Conservation (phyloP, 768 basidiomycete genomes). For the Suillus subalutaceus region DNA sequence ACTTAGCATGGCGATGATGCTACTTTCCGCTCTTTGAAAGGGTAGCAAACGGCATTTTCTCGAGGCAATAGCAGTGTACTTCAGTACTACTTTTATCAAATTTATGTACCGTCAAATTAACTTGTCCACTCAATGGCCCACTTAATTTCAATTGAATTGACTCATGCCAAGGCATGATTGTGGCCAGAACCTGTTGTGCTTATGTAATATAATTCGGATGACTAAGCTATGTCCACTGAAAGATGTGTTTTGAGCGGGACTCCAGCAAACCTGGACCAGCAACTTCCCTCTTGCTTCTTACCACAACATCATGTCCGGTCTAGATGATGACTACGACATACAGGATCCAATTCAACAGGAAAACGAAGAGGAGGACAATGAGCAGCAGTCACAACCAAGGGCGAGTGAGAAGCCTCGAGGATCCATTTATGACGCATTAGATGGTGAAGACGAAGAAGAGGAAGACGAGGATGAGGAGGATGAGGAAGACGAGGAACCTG, state of each 20-base stretch:
- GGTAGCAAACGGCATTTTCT: neutral
- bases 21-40: neutral
- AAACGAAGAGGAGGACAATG: conserved; percentile 45
- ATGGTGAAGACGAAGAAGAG: conserved; percentile 44
- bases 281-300: neutral
- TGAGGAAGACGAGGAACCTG: conserved; percentile 57
- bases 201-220: neutral
- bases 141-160: neutral
- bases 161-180: no score
- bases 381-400: conserved; percentile 27
- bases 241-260: conserved; percentile 4
- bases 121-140: neutral
- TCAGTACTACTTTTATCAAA: neutral
- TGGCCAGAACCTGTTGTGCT: neutral
- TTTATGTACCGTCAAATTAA: neutral
- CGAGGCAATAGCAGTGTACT: neutral
- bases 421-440: conserved; percentile 40
- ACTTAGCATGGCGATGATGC: conserved; percentile 1
- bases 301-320: conserved; percentile 42
- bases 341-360: conserved; percentile 31
- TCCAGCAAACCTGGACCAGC: neutral
- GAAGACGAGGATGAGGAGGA: conserved; percentile 57
- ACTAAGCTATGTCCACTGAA: neutral
- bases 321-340: conserved; percentile 39
- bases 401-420: conserved; percentile 29